A percentile compares a stretch with the other conserved stretches of the same genome.
phyloP scores from a whole-genome alignment of 805 yeast species.

The Kockiozyma suomiensis region DNA sequence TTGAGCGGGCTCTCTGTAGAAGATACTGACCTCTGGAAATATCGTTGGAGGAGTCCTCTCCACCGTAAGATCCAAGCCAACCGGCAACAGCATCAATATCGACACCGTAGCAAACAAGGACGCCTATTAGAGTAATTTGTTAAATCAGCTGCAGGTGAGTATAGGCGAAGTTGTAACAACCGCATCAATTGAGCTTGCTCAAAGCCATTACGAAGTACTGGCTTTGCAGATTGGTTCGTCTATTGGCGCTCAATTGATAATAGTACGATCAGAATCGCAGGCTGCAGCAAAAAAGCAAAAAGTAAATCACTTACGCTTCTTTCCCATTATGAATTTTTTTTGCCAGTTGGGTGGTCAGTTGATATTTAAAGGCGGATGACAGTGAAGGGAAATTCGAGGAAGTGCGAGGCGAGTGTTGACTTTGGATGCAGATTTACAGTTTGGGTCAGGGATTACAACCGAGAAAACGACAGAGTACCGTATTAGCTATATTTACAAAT shows the following conservation, averaged over 20 bases:
- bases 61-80: constrained; percentile 47
- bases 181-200: too few relatives aligned
- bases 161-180: too few relatives aligned
- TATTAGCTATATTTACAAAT: too few relatives aligned
- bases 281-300: neutral
- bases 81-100: constrained; percentile 48
- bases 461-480: too few relatives aligned
- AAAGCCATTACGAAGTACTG: too few relatives aligned
- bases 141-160: neutral
- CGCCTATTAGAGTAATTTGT: constrained; percentile 34
- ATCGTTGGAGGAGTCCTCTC: constrained; percentile 45
- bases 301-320: constrained; percentile 26
- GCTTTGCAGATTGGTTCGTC: too few relatives aligned
- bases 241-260: too few relatives aligned
- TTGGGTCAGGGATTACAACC: too few relatives aligned
- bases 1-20: too few relatives aligned
- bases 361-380: neutral
- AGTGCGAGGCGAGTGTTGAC: too few relatives aligned
- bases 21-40: constrained; percentile 41
- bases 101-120: constrained; percentile 45
- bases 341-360: too few relatives aligned
- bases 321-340: constrained; percentile 26
- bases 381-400: neutral
- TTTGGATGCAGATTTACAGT: too few relatives aligned
- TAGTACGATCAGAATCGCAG: neutral